A percentile compares a stretch with the other conserved stretches of the same genome.
These are phyloP conservation scores for Theileria parva DNA, from an alignment of 169 alveolate genomes.

Conservation along the genomic window DNA sequence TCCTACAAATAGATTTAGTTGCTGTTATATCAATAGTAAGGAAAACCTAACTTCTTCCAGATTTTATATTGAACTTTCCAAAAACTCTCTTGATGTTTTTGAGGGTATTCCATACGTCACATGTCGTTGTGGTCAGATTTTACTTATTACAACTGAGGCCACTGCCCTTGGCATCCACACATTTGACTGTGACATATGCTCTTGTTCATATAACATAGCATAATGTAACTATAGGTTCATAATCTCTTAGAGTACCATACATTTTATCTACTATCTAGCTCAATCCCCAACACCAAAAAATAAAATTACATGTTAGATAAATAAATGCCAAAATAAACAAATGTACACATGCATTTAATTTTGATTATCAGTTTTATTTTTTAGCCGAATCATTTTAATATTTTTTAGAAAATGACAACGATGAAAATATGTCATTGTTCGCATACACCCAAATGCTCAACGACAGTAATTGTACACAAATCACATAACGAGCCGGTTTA, in stretches of 20 bases:
- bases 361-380: too few species aligned
- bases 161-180: constrained; percentile 31
- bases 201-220: constrained; percentile 7
- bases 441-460: constrained; percentile 1
- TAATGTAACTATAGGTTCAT: background rate
- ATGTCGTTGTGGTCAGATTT: constrained; percentile 55
- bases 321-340: too few species aligned
- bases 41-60: constrained; percentile 1
- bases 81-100: background rate
- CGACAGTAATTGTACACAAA: constrained; percentile 8
- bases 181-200: constrained; percentile 46
- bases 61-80: background rate
- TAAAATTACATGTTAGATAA: too few species aligned
- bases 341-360: background rate
- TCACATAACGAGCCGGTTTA: constrained; percentile 12
- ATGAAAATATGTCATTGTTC: constrained; percentile 33
- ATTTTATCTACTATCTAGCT: too few species aligned
- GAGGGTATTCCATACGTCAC: constrained; percentile 29
- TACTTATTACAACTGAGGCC: constrained; percentile 24
- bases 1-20: too few species aligned
- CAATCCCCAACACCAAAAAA: too few species aligned
- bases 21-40: background rate
- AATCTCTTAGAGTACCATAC: too few species aligned
- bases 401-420: constrained; percentile 25
- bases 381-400: too few species aligned